phyloP scores from a whole-genome alignment of 495 filamentous ascomycete genomes.

The Cercophora newfieldiana region DNA sequence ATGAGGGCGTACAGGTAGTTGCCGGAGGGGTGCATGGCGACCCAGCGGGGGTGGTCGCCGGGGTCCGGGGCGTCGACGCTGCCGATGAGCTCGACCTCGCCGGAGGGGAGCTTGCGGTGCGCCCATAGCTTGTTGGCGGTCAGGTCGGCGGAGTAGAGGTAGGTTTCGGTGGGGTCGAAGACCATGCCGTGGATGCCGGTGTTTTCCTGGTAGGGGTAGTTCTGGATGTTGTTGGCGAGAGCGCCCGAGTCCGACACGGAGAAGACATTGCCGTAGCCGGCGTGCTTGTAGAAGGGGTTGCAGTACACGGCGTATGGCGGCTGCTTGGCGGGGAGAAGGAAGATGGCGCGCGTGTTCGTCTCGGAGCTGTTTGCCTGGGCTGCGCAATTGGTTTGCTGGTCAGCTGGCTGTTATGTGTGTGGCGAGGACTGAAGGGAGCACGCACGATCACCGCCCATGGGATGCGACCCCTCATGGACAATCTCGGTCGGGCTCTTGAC shows the following conservation, averaged over 20 bases:
- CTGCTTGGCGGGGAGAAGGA: slow-evolving; percentile 73
- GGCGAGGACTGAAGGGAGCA: slow-evolving; percentile 37
- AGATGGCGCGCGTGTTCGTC: slow-evolving; percentile 83
- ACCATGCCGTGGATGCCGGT: slow-evolving; percentile 88
- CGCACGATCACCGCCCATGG: slow-evolving; percentile 58
- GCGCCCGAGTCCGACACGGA: slow-evolving; percentile 61
- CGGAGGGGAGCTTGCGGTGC: slow-evolving; percentile 65
- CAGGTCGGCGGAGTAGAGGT: slow-evolving; percentile 84
- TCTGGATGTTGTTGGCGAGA: slow-evolving; percentile 70
- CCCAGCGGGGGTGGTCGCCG: slow-evolving; percentile 80
- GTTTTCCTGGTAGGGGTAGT: slow-evolving; percentile 71
- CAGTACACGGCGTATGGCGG: slow-evolving; percentile 79
- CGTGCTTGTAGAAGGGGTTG: slow-evolving; percentile 84
- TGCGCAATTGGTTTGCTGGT: slow-evolving; percentile 31
- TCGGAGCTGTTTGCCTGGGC: slow-evolving; percentile 65
- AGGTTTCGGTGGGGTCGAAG: slow-evolving; percentile 79
- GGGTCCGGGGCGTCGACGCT: slow-evolving; percentile 67
- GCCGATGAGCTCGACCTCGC: slow-evolving; percentile 65
- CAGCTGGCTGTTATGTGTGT: not conserved
- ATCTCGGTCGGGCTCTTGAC: slow-evolving; percentile 79
- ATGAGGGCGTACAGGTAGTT: slow-evolving; percentile 81
- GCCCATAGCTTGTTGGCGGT: slow-evolving; percentile 84
- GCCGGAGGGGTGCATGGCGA: slow-evolving; percentile 73
- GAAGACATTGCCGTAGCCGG: slow-evolving; percentile 77
- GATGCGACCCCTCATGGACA: slow-evolving; percentile 69